Conservation (phyloP, 371 early-diverging fungal genomes). For the Mucor plumbeus region DNA sequence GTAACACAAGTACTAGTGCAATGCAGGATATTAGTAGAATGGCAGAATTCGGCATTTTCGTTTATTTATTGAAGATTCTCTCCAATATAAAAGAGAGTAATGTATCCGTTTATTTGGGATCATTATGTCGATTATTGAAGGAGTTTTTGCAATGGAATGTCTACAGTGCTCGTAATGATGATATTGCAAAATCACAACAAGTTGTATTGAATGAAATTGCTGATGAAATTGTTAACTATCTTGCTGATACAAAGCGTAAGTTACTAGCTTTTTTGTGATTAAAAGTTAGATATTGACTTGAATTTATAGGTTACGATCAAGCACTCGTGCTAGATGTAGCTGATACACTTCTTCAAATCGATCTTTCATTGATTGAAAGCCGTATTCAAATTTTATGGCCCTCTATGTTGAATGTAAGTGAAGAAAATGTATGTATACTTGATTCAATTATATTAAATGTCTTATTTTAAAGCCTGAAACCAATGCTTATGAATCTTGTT, state of each 20-base stretch:
- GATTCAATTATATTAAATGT: background rate
- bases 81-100: constrained; percentile 3
- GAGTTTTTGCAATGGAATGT: constrained; percentile 36
- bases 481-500: constrained; percentile 31
- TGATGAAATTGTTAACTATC: constrained; percentile 21
- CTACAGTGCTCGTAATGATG: constrained; percentile 43
- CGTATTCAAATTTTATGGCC: constrained; percentile 46
- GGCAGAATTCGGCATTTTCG: constrained; percentile 50
- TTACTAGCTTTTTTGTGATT: background rate
- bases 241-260: constrained; percentile 26
- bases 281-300: background rate
- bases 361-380: constrained; percentile 42
- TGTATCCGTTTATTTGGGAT: constrained; percentile 25
- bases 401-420: constrained; percentile 39
- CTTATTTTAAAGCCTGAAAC: constrained; percentile 26
- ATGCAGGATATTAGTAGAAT: constrained; percentile 38
- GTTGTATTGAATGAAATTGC: constrained; percentile 29
- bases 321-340: constrained; percentile 34
- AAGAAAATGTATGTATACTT: background rate
- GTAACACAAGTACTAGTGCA: constrained; percentile 28
- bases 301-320: constrained; percentile 28
- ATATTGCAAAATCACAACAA: constrained; percentile 35
- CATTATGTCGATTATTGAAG: constrained; percentile 29
- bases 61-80: constrained; percentile 28
- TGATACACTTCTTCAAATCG: constrained; percentile 50